phyloP scores from a whole-genome alignment of 306 rosid genomes.

The Inga oerstediana region DNA sequence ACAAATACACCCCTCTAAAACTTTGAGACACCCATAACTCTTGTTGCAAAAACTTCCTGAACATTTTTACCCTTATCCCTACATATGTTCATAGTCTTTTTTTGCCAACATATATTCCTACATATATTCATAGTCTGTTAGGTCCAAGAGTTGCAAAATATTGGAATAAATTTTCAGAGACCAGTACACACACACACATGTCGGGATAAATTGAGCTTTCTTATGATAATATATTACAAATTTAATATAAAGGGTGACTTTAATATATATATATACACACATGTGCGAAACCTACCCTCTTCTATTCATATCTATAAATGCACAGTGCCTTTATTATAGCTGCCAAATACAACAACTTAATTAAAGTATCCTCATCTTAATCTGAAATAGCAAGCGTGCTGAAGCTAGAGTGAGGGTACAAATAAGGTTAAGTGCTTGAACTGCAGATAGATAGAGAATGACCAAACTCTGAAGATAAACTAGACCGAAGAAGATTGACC shows the following conservation, averaged over 20 bases:
- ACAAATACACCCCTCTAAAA: no score
- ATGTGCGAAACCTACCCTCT: neutral
- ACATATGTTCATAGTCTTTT: no score
- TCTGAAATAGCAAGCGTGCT: neutral
- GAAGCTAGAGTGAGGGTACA: neutral
- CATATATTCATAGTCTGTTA: neutral
- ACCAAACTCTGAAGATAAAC: conserved; percentile 8
- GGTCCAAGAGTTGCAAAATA: neutral
- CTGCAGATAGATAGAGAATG: neutral
- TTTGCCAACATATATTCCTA: no score
- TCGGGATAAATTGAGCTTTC: neutral
- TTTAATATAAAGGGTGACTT: neutral
- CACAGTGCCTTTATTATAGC: neutral
- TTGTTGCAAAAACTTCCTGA: no score
- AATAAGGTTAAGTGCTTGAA: conserved; percentile 7
- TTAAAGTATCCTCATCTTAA: neutral
- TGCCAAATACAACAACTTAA: neutral
- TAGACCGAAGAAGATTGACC: conserved; percentile 23
- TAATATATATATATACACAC: no score
- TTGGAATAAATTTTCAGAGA: neutral
- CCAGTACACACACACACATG: no score
- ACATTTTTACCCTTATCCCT: no score
- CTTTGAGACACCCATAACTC: no score
- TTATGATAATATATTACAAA: neutral
- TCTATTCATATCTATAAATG: neutral